Evolutionary conservation across 805 yeast species (phyloP).

Genomic region (Ogataea saltuana): DNA sequence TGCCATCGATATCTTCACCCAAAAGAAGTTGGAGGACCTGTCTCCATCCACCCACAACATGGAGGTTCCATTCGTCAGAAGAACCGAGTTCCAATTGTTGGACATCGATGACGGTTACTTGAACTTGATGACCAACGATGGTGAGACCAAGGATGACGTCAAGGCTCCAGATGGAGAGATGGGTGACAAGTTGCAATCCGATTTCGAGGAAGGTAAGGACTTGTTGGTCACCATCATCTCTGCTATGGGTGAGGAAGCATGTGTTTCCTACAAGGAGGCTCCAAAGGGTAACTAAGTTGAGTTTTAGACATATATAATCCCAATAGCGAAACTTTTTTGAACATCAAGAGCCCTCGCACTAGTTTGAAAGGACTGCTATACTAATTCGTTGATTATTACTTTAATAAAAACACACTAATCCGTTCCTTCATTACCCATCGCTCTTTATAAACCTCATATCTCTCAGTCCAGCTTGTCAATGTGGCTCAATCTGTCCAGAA

Average conservation of each 20-base stretch:
- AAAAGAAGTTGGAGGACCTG: conserved; percentile 98
- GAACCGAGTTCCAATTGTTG: conserved; percentile 95
- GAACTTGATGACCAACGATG: conserved; percentile 93
- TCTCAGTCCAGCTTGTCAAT: conserved; percentile 61
- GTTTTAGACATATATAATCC: conserved; percentile 12
- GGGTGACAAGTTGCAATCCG: conserved; percentile 89
- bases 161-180: conserved; percentile 97
- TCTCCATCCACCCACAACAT: conserved; percentile 99
- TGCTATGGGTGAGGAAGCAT: conserved; percentile 99
- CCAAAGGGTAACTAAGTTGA: conserved; percentile 56
- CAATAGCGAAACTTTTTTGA: conserved; percentile 8
- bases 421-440: neutral
- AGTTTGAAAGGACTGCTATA: conserved; percentile 2
- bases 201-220: conserved; percentile 98
- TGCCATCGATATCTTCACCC: conserved; percentile 98
- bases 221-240: conserved; percentile 93
- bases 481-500: conserved; percentile 63
- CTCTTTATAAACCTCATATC: neutral
- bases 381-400: neutral
- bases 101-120: conserved; percentile 98
- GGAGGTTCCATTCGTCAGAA: conserved; percentile 98
- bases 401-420: neutral
- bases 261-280: conserved; percentile 97
- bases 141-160: conserved; percentile 99
- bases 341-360: neutral